Percentiles rank a stretch among this genome's conserved stretches.
These are phyloP conservation scores for Licmophora abbreviata DNA, from an alignment of 108 stramenopile genomes.

Conservation along the genomic window DNA sequence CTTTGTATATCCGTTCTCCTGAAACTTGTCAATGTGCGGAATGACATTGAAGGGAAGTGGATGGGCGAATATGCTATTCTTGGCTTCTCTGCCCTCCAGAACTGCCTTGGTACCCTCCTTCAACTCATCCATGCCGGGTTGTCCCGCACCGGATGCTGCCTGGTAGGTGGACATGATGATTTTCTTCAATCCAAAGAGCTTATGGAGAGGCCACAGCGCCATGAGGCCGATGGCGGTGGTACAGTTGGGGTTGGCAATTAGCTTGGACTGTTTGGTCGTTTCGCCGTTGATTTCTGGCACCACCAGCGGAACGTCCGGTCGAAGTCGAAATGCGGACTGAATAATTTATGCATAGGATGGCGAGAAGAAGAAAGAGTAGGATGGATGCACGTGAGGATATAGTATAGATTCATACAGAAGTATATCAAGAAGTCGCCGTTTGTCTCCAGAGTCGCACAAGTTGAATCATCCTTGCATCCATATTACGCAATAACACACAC, in stretches of 20 bases:
- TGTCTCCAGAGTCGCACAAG: neutral
- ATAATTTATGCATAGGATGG: no score
- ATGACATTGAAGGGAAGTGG: slow-evolving; percentile 98
- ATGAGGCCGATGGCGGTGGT: slow-evolving; percentile 98
- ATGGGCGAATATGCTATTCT: slow-evolving; percentile 89
- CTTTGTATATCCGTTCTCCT: slow-evolving; percentile 97
- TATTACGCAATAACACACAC: no score
- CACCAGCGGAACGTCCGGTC: slow-evolving; percentile 85
- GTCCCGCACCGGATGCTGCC: slow-evolving; percentile 83
- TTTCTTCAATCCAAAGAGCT: slow-evolving; percentile 83
- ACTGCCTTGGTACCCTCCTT: slow-evolving; percentile 71
- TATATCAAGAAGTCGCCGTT: neutral
- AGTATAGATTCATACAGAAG: neutral
- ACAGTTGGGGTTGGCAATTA: slow-evolving; percentile 99
- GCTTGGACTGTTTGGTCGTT: slow-evolving; percentile 82
- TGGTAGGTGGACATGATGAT: slow-evolving; percentile 97
- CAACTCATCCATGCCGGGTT: slow-evolving; percentile 96
- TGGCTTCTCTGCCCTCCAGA: slow-evolving; percentile 60
- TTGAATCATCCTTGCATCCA: neutral
- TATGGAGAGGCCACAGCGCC: slow-evolving; percentile 93
- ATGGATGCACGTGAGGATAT: neutral
- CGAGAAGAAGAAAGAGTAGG: slow-evolving; percentile 13
- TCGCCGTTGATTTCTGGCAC: slow-evolving; percentile 96
- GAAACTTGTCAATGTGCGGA: slow-evolving; percentile 98
- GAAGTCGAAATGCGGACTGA: slow-evolving; percentile 92